phyloP scores from a whole-genome alignment of 768 basidiomycete genomes.

The Paxillus rubicundulus region DNA sequence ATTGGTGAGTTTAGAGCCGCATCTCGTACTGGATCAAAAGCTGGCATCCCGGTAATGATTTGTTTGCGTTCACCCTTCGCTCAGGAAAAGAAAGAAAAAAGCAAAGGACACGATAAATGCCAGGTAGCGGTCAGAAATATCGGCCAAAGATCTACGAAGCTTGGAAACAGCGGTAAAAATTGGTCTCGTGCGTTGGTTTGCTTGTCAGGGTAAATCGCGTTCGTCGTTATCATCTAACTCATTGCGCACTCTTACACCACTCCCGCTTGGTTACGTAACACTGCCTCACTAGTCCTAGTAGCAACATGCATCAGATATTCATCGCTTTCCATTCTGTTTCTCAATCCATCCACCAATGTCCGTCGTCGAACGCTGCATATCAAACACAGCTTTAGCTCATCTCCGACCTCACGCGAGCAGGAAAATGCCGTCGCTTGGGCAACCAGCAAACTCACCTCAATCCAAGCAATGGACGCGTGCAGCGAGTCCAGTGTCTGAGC shows the following conservation, averaged over 20 bases:
- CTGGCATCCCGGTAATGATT: constrained; percentile 22
- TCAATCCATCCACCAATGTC: constrained; percentile 58
- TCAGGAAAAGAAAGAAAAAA: not conserved
- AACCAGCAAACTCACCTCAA: constrained; percentile 46
- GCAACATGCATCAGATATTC: not conserved
- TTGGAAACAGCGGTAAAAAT: not conserved
- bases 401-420: not conserved
- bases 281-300: not conserved
- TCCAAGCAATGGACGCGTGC: constrained; percentile 55
- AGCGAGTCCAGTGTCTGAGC: constrained; percentile 70
- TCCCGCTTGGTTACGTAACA: constrained; percentile 20
- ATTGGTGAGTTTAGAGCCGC: constrained; percentile 78
- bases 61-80: not conserved
- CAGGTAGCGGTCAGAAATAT: constrained; percentile 14
- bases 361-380: constrained; percentile 50
- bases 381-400: constrained; percentile 3
- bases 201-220: not conserved
- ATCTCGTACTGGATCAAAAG: constrained; percentile 87
- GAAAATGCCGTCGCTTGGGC: not conserved
- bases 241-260: no score
- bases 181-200: not conserved
- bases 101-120: not conserved
- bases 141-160: constrained; percentile 2
- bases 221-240: constrained; percentile 15
- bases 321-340: not conserved